Percentiles rank a stretch among this genome's conserved stretches.
Conservation (phyloP, 2,329 filamentous ascomycete species). For the Fusarium albidum region DNA sequence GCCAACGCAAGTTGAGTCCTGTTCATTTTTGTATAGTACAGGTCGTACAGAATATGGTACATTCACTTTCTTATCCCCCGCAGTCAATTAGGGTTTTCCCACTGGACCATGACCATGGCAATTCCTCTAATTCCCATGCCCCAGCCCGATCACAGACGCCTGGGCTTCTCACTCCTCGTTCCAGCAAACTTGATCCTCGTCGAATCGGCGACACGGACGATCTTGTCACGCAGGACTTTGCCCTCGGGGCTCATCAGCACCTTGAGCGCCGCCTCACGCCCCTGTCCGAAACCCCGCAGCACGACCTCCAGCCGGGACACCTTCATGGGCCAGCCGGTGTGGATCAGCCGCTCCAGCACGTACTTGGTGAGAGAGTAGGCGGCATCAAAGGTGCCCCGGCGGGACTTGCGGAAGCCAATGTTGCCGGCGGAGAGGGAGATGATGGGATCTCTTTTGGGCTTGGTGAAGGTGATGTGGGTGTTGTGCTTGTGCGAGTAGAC, state of each 20-base stretch:
- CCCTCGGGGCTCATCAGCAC: conserved; percentile 88
- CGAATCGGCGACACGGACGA: conserved; percentile 82
- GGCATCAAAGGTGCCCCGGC: conserved; percentile 85
- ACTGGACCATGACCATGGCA: conserved; percentile 14
- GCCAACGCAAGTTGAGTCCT: conserved; percentile 26
- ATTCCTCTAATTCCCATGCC: conserved; percentile 15
- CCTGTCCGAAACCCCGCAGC: conserved; percentile 84
- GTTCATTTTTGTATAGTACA: conserved; percentile 45
- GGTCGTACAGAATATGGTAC: conserved; percentile 48
- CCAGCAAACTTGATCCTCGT: conserved; percentile 97
- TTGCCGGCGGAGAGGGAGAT: conserved; percentile 85
- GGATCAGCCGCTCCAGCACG: conserved; percentile 83
- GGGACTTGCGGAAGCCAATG: conserved; percentile 87
- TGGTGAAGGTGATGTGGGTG: conserved; percentile 89
- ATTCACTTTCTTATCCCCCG: conserved; percentile 35
- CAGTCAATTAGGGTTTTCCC: conserved; percentile 20
- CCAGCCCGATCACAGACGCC: conserved; percentile 67
- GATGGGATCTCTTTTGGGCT: conserved; percentile 80
- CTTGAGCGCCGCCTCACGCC: conserved; percentile 90
- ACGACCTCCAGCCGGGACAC: conserved; percentile 83
- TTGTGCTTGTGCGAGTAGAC: conserved; percentile 92
- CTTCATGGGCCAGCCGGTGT: conserved; percentile 78
- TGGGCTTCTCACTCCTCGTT: conserved; percentile 82
- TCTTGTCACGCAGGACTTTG: conserved; percentile 74
- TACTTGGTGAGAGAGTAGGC: conserved; percentile 90